Evolutionary conservation across 2,329 filamentous ascomycete genomes (phyloP).

Genomic region (Colletotrichum karsti): DNA sequence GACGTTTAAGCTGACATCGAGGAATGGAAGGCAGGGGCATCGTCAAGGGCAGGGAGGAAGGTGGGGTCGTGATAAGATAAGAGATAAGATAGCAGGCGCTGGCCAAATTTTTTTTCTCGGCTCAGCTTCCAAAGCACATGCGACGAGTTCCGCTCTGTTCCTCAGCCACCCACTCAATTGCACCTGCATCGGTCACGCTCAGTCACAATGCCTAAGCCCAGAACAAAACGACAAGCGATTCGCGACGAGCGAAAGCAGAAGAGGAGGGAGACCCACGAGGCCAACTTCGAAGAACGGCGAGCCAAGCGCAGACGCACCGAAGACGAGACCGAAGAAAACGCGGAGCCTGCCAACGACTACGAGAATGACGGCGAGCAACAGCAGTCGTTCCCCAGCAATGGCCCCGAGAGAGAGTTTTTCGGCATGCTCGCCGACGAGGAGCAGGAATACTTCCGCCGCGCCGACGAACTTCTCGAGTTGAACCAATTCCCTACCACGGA

Average conservation of each 20-base stretch:
- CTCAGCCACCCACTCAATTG: neutral
- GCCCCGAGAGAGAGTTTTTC: conserved; percentile 79
- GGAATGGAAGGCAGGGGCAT: neutral
- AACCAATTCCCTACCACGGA: conserved; percentile 86
- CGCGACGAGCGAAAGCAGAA: conserved; percentile 53
- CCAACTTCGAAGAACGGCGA: conserved; percentile 23
- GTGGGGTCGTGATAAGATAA: conserved; percentile 29
- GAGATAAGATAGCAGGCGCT: conserved; percentile 30
- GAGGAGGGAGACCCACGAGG: conserved; percentile 36
- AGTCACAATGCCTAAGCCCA: conserved; percentile 51
- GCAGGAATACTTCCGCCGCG: conserved; percentile 93
- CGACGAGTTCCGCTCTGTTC: neutral
- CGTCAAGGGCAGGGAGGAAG: neutral
- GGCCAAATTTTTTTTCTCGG: conserved; percentile 15
- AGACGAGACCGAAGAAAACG: conserved; percentile 31
- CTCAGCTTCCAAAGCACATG: neutral
- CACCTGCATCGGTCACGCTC: conserved; percentile 1
- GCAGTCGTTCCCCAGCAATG: conserved; percentile 34
- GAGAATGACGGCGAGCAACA: conserved; percentile 37
- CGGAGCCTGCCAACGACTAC: conserved; percentile 30
- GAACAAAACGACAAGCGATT: conserved; percentile 48
- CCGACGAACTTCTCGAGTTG: conserved; percentile 88
- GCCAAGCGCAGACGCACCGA: conserved; percentile 33
- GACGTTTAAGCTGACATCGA: neutral
- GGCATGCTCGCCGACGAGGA: conserved; percentile 93